Evolutionary conservation across 306 rosid species (phyloP).

Genomic region (Cicer bijugum): DNA sequence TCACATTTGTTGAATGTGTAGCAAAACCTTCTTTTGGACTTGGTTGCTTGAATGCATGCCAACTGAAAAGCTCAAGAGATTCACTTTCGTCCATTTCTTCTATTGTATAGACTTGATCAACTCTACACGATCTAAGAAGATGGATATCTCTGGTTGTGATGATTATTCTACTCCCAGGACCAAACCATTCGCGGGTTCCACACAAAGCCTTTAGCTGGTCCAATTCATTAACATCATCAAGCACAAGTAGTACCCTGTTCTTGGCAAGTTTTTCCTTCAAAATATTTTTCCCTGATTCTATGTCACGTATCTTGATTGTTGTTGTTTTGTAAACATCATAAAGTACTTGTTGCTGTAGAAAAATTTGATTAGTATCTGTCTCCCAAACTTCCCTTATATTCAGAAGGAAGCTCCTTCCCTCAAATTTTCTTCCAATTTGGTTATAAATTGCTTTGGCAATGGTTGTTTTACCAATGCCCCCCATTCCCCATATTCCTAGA

Average conservation of each 20-base stretch:
- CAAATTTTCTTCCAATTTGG: not conserved
- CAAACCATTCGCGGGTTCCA: constrained; percentile 20
- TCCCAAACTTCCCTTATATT: constrained; percentile 3
- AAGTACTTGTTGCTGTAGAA: not conserved
- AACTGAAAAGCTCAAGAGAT: constrained; percentile 28
- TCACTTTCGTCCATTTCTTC: not conserved
- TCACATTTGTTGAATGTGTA: not conserved
- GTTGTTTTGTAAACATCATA: constrained; percentile 11
- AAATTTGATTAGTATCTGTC: not conserved
- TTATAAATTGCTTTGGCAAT: constrained; percentile 20
- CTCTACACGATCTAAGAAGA: not conserved
- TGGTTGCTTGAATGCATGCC: constrained; percentile 23
- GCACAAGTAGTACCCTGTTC: not conserved
- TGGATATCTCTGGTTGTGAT: not conserved
- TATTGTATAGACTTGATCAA: not conserved
- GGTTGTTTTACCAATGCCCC: constrained; percentile 2
- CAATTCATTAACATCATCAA: constrained; percentile 10
- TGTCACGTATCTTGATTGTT: not conserved
- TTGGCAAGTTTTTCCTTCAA: not conserved
- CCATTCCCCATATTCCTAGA: constrained; percentile 28
- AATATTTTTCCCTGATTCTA: constrained; percentile 3
- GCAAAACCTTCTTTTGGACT: not conserved
- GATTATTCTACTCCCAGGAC: constrained; percentile 6
- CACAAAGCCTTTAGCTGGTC: constrained; percentile 13
- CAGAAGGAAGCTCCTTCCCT: constrained; percentile 2